Evolutionary conservation across 495 filamentous ascomycete genomes (phyloP).

Genomic region (Aspergillus baeticus): DNA sequence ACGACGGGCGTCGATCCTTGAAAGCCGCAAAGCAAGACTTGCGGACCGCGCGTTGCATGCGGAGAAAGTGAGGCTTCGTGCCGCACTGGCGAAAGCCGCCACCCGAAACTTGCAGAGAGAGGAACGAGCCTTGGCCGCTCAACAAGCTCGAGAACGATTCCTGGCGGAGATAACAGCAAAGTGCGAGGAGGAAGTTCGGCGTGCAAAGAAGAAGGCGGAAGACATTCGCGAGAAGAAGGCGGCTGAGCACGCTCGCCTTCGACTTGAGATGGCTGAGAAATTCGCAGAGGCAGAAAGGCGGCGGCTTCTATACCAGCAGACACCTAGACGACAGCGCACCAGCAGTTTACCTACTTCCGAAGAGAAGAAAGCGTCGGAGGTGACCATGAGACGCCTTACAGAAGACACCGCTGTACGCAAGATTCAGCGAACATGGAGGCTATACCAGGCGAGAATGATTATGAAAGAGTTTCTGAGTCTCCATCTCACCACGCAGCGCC

Average conservation of each 20-base stretch:
- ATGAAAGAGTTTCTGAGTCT: constrained; percentile 67
- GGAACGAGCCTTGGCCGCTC: constrained; percentile 84
- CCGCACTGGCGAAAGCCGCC: constrained; percentile 78
- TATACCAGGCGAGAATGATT: constrained; percentile 53
- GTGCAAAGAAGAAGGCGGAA: constrained; percentile 90
- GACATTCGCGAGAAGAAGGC: constrained; percentile 89
- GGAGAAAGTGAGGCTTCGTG: constrained; percentile 91
- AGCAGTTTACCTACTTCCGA: constrained; percentile 57
- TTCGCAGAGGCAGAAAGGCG: constrained; percentile 84
- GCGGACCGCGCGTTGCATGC: constrained; percentile 93
- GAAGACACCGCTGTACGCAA: constrained; percentile 65
- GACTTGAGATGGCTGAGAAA: constrained; percentile 81
- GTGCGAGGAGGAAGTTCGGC: constrained; percentile 91
- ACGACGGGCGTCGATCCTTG: constrained; percentile 86
- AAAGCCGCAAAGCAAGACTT: constrained; percentile 87
- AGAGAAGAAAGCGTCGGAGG: constrained; percentile 51
- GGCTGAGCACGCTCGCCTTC: constrained; percentile 73
- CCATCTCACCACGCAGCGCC: constrained; percentile 69
- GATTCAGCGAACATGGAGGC: constrained; percentile 80
- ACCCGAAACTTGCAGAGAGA: constrained; percentile 65
- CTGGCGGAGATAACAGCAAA: constrained; percentile 89
- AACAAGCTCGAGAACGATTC: constrained; percentile 85
- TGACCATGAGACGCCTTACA: constrained; percentile 46
- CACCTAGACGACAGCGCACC: constrained; percentile 62
- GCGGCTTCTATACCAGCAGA: constrained; percentile 52